Conservation (phyloP, 2,329 filamentous ascomycete species). For the Calonectria pseudoreteaudii region DNA sequence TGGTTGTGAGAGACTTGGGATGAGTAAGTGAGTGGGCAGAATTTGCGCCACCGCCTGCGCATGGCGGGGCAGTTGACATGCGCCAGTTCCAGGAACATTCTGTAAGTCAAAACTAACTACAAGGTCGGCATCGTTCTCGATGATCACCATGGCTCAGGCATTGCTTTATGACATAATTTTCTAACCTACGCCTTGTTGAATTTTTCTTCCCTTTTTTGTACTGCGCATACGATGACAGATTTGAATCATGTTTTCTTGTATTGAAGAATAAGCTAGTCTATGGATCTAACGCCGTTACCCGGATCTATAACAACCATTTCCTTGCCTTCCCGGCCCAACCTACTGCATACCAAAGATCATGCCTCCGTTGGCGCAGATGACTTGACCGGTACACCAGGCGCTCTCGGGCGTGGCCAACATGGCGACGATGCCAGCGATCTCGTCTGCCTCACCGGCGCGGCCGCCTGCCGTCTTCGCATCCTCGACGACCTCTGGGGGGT, state of each 20-base stretch:
- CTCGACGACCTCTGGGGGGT: slow-evolving; percentile 41
- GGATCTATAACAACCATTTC: slow-evolving; percentile 9
- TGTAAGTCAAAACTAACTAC: background rate
- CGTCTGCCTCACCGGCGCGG: slow-evolving; percentile 42
- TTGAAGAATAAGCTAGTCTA: slow-evolving; percentile 25
- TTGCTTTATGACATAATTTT: background rate
- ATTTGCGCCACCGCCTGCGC: slow-evolving; percentile 43
- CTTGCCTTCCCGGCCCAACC: background rate
- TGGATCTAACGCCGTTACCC: slow-evolving; percentile 30
- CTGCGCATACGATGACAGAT: background rate
- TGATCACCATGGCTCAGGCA: background rate
- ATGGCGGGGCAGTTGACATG: slow-evolving; percentile 40
- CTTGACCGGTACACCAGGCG: slow-evolving; percentile 43
- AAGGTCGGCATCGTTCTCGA: background rate
- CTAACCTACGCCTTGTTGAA: too few species aligned
- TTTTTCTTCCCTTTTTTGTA: background rate
- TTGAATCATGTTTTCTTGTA: slow-evolving; percentile 9
- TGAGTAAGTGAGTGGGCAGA: slow-evolving; percentile 44
- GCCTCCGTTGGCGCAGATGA: slow-evolving; percentile 45
- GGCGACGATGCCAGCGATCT: slow-evolving; percentile 40
- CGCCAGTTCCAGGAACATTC: background rate
- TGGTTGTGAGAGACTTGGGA: slow-evolving; percentile 17
- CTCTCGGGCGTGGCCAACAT: slow-evolving; percentile 43
- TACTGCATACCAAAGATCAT: slow-evolving; percentile 46
- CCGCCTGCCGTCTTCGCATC: slow-evolving; percentile 43